Conservation (phyloP, 306 rosid species). For the Quercus rubra region DNA sequence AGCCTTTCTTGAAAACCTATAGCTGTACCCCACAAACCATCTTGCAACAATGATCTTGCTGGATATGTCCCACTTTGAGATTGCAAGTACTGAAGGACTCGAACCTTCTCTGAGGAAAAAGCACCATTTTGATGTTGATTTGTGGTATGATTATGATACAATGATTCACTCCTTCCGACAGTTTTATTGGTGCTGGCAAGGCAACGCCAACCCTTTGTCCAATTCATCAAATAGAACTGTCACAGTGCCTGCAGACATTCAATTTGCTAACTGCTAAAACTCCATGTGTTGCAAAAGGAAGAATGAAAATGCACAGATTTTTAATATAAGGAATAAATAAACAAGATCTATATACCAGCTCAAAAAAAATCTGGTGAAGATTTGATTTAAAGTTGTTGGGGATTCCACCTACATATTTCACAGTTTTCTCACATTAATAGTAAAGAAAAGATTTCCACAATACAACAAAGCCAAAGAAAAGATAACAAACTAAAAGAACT, state of each 20-base stretch:
- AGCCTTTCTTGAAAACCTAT: conserved; percentile 11
- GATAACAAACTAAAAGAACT: background rate
- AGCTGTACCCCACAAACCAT: conserved; percentile 5
- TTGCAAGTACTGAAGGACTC: background rate
- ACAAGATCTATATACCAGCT: background rate
- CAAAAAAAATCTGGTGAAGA: background rate
- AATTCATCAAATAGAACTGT: conserved; percentile 28
- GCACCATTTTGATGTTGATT: background rate
- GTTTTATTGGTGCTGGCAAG: conserved; percentile 7
- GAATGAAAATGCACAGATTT: background rate
- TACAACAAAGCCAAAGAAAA: background rate
- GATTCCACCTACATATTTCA: background rate
- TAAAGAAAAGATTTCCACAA: background rate
- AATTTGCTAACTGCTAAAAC: background rate
- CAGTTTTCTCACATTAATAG: background rate
- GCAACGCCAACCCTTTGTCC: conserved; percentile 27
- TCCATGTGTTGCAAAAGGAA: too few species aligned
- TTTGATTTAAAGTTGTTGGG: background rate
- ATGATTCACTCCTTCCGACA: conserved; percentile 3
- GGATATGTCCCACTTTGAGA: conserved; percentile 8
- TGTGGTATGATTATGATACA: background rate
- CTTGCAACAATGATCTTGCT: background rate
- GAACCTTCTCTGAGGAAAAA: conserved; percentile 1
- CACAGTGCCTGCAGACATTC: conserved; percentile 1
- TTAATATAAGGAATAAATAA: background rate